A percentile compares a stretch with the other conserved stretches of the same genome.
Evolutionary conservation across 331 rosid genomes (phyloP).

Genomic region (Spiraea crenata): DNA sequence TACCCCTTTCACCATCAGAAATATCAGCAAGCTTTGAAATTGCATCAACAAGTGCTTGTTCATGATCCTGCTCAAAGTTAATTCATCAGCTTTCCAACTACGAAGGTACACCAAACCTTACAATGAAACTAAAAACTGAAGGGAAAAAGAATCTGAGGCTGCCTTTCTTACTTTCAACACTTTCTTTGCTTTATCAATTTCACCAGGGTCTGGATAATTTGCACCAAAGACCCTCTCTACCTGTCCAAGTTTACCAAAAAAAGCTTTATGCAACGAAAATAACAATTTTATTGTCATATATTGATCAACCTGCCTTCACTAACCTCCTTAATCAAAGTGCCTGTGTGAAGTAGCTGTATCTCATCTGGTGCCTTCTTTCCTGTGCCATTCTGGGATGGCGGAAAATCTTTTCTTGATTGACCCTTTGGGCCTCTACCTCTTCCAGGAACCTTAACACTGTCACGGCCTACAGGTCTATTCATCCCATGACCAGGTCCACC

Average conservation of each 20-base stretch:
- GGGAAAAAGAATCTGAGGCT: background rate
- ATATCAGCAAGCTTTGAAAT: constrained; percentile 66
- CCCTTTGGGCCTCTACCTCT: constrained; percentile 81
- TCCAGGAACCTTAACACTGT: constrained; percentile 54
- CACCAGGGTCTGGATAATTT: constrained; percentile 74
- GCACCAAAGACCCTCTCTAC: constrained; percentile 89
- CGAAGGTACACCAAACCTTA: background rate
- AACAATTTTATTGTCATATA: constrained; percentile 13
- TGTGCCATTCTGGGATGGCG: constrained; percentile 71
- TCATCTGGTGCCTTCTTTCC: constrained; percentile 73
- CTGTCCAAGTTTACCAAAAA: constrained; percentile 36
- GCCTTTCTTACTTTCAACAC: constrained; percentile 61
- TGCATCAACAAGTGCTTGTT: constrained; percentile 86
- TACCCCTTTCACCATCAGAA: constrained; percentile 89
- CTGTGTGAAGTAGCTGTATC: constrained; percentile 78
- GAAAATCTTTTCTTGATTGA: constrained; percentile 67
- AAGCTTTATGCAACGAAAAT: background rate
- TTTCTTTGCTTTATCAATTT: constrained; percentile 81
- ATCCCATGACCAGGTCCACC: constrained; percentile 64
- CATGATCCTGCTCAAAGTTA: constrained; percentile 67
- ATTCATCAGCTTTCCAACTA: constrained; percentile 3
- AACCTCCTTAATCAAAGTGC: constrained; percentile 79
- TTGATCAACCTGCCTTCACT: constrained; percentile 15
- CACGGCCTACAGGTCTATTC: constrained; percentile 59
- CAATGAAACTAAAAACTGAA: background rate